Base-by-base conservation (phyloP, 176 grass and related monocot species). In the Triticum monococcum region DNA sequence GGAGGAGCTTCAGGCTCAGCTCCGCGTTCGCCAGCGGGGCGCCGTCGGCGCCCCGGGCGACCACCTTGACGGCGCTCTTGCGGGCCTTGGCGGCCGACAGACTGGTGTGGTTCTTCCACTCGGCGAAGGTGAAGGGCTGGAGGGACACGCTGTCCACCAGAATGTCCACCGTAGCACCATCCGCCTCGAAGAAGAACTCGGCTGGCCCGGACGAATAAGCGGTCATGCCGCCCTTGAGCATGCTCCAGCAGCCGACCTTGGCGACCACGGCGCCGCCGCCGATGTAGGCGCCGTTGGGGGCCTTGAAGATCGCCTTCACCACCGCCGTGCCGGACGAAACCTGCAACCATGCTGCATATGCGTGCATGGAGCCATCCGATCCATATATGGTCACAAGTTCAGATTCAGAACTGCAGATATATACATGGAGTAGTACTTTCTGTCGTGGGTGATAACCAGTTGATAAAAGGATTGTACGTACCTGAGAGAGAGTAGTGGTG, bases 161-260 rank as follows among this genome's bases (percentile, higher is more conserved):
- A 60, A 97, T 81, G 8, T 94, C 84, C 8, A 73, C 81, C 22
- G 77, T 83, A 46, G 45, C 12, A 11, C 52, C 82, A 41, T 88
- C 85, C 62, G 59, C 88, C 92, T 97, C 68, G 22, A 97, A 97
- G 87, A 83, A 91, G 83, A 97, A 38, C 61, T 91, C 84, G 9
- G 84, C 87, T 81, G 83, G 65, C 20, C 90, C 95, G 14, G 87
- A 81, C 24, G 79, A 17, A 7, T 28, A 83, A 30, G 88, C 86
- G 75, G 95, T 97, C 37, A 92, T 78, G 3, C 95, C 95, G 75
- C 95, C 90, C 87, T 97, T 97, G 72, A 97, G 87, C 92, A 97
- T 91, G 61, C 90, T 86, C 95, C 90, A 95, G 73, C 95, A 76
- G 46, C 73, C 46, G 26, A 46, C 16, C 72, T 75, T 14, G 13